Base-by-base conservation (phyloP, 139 green algal genomes). In the Chlorella sp. region DNA sequence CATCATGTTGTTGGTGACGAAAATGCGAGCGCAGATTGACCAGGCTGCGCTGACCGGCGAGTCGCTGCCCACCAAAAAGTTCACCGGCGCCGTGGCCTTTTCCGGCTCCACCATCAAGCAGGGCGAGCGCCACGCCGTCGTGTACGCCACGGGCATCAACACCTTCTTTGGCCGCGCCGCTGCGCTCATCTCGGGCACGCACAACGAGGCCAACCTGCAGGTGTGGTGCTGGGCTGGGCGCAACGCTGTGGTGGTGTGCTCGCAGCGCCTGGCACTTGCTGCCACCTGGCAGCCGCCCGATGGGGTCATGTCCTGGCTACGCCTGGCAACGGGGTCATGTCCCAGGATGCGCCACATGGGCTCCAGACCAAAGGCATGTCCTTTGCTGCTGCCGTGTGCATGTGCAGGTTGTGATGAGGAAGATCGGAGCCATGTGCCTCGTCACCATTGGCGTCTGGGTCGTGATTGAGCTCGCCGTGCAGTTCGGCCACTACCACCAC, bases 91-190 rank as follows among this genome's bases (percentile, higher is more conserved):
- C 62, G 86, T 93, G 0, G 79, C 77, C 4, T 95, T 93, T 71
- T 88, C 80, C 3, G 93, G 93, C 49, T 96, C 91, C 29, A 91
- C 89, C 67, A 89, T 95, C 80, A 95, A 94, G 86, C 88, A 92
- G 61, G 93, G 93, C 62, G 93, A 97, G 82, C 79, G 86, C 49
- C 84, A 97, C 42, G 82, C 78, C 29, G 50, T 94, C 20, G 91
- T 95, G 14, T 91, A 92, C 60, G 88, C 85, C 3, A 95, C 90
- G 5, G 90, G 80, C 55, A 60, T 85, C 42, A 83, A 97, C 82
- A 97, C 93, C 60, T 97, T 97, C 86, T 96, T 97, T 72, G 80
- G 80, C 35, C 90, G 91, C 50, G 89, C 93, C 31, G 91, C 93
- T 64, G 80, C 87, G 2, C 83, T 97, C 26, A 90, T 96, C 60